phyloP scores from a whole-genome alignment of 106 monocot genomes.

The Cymbidium sinense region DNA sequence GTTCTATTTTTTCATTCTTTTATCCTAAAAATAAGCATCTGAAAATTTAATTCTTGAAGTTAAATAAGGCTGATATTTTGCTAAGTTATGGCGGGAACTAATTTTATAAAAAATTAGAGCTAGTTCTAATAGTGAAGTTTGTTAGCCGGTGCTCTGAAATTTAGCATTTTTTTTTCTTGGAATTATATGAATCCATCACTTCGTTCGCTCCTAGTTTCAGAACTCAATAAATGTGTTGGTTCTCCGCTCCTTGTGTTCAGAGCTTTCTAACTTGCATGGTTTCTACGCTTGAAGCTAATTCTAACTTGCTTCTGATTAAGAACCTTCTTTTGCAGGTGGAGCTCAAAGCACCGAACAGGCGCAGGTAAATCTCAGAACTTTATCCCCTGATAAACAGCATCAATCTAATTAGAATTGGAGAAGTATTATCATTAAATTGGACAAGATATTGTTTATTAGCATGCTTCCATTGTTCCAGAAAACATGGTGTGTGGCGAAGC shows the following conservation, averaged over 20 bases:
- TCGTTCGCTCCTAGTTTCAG: neutral
- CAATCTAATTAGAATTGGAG: no score
- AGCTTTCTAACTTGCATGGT: no score
- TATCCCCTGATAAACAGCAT: no score
- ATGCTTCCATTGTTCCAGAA: constrained; percentile 8
- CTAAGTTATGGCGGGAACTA: neutral
- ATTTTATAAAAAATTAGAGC: neutral
- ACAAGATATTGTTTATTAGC: no score
- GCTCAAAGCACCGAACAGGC: neutral
- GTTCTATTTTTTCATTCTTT: neutral
- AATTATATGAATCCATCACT: neutral
- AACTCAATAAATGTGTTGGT: neutral
- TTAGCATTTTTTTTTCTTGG: neutral
- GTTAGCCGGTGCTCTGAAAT: neutral
- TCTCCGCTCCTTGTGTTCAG: neutral
- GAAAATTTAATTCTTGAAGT: no score
- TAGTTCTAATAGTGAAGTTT: neutral
- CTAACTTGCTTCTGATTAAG: neutral
- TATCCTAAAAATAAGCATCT: no score
- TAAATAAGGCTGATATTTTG: neutral
- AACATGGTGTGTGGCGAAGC: constrained; percentile 28
- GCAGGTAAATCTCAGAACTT: neutral
- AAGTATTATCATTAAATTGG: neutral
- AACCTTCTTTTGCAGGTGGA: neutral
- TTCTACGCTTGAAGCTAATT: no score